These are phyloP conservation scores for Scheffersomyces lignosus DNA, from an alignment of 805 yeast species.

Conservation along the genomic window DNA sequence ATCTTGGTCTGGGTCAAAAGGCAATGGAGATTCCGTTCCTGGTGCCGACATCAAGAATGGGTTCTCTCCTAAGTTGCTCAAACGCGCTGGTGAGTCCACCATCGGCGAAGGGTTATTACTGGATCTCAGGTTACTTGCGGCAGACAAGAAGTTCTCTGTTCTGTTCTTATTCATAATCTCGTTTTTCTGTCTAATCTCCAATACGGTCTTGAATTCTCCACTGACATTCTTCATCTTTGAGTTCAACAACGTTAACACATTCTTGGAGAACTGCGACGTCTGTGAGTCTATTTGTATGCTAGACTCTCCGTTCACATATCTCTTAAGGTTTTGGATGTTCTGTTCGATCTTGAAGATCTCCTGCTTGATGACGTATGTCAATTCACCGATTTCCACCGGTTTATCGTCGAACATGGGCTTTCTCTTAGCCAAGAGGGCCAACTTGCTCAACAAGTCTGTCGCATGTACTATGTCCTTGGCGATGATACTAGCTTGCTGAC, in stretches of 20 bases:
- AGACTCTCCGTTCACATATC: conserved; percentile 46
- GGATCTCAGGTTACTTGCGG: conserved; percentile 28
- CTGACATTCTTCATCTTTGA: conserved; percentile 90
- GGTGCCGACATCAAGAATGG: conserved; percentile 30
- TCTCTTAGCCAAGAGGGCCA: conserved; percentile 83
- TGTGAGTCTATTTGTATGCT: conserved; percentile 54
- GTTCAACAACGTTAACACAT: conserved; percentile 82
- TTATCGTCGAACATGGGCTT: conserved; percentile 92
- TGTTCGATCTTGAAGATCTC: conserved; percentile 82
- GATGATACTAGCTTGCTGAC: conserved; percentile 71
- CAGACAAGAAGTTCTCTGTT: conserved; percentile 78
- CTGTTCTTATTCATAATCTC: conserved; percentile 79
- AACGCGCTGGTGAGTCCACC: conserved; percentile 7
- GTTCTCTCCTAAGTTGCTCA: conserved; percentile 35
- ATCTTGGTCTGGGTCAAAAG: conserved; percentile 27
- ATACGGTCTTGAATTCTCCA: conserved; percentile 86
- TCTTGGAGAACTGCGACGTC: conserved; percentile 71
- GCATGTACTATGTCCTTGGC: conserved; percentile 89
- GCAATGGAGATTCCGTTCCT: conserved; percentile 10
- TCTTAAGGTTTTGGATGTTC: conserved; percentile 61
- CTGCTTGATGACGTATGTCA: conserved; percentile 85
- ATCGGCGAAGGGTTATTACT: conserved; percentile 29
- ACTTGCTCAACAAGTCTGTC: conserved; percentile 73
- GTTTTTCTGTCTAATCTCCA: conserved; percentile 81
- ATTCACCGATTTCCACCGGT: conserved; percentile 89